Conservation (phyloP, 106 monocot genomes). For the Dactylorhiza incarnata region DNA sequence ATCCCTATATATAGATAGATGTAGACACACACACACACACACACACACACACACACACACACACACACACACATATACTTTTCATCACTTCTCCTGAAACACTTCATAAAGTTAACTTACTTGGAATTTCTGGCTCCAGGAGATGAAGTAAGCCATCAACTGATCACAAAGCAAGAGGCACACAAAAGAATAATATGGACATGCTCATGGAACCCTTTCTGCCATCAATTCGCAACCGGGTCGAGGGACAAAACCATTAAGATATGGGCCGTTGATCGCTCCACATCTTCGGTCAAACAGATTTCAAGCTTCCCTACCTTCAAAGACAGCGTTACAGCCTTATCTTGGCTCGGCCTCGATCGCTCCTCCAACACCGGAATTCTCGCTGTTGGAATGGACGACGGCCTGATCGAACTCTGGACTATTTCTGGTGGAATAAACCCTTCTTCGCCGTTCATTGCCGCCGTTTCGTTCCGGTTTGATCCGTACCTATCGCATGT, state of each 20-base stretch:
- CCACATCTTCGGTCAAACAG: slow-evolving; percentile 42
- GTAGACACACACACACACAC: no score
- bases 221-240: slow-evolving; percentile 85
- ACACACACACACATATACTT: no score
- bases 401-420: slow-evolving; percentile 87
- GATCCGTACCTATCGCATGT: slow-evolving; percentile 79
- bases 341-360: slow-evolving; percentile 59
- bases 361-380: slow-evolving; percentile 31
- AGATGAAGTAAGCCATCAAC: slow-evolving; percentile 31
- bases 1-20: no score
- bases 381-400: slow-evolving; percentile 90
- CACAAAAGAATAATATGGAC: slow-evolving; percentile 99
- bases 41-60: no score
- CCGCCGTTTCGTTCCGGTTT: slow-evolving; percentile 19
- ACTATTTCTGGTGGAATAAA: slow-evolving; percentile 22
- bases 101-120: background rate
- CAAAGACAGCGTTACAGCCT: slow-evolving; percentile 72
- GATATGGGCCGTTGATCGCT: slow-evolving; percentile 50
- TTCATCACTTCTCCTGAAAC: background rate
- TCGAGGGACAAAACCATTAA: slow-evolving; percentile 93
- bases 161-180: slow-evolving; percentile 56
- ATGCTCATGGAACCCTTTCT: slow-evolving; percentile 85
- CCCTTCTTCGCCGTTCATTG: slow-evolving; percentile 7
- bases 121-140: slow-evolving; percentile 8
- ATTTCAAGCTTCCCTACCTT: slow-evolving; percentile 56